Base-by-base conservation (phyloP, 2,329 filamentous ascomycete species). In the Verticillium zaregamsianum region DNA sequence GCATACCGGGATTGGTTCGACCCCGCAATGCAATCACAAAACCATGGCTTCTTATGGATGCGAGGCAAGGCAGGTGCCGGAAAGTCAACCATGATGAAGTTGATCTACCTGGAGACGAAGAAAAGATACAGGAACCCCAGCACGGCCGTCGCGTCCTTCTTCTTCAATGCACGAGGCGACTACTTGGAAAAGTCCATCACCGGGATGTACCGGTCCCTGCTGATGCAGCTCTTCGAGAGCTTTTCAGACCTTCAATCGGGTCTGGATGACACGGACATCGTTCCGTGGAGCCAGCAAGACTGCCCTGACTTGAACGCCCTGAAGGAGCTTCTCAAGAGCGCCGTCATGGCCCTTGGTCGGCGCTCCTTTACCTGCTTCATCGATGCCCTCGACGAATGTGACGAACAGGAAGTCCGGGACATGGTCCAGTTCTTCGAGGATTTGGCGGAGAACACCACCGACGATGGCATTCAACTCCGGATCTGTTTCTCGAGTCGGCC, bases 181-280 rank as follows among this genome's bases (percentile, higher is more conserved):
- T 28, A 69, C 6, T 67, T 81, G 15, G 80, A 86, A 55, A 81
- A 72, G 58, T 77, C 81, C 0, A 70, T 74, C 0, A 39, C 70
- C 0, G 83, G 84, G 0, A 76, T 86, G 69, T 85, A 83, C 64
- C 75, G 82, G 3, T 81, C 81, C 0, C 60, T 86, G 0, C 60
- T 86, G 0, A 63, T 71, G 2, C 81, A 86, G 39, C 68, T 86
- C 0, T 68, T 86, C 0, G 23, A 71, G 0, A 64, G 68, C 0
- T 62, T 69, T 1, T 68, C 73, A 0, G 69, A 77, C 0, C 68
- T 82, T 0, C 73, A 76, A 59, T 15, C 62, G 0, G 65, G 76
- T 0, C 64, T 81, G 0, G 71, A 77, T 3, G 55, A 57, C n/a
- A 3, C 17, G 3, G 55, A 57, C n/a, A 23, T 57, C 15, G 8